These are phyloP conservation scores for Tulasnella sp. DNA, from an alignment of 768 basidiomycete genomes.

Conservation along the genomic window DNA sequence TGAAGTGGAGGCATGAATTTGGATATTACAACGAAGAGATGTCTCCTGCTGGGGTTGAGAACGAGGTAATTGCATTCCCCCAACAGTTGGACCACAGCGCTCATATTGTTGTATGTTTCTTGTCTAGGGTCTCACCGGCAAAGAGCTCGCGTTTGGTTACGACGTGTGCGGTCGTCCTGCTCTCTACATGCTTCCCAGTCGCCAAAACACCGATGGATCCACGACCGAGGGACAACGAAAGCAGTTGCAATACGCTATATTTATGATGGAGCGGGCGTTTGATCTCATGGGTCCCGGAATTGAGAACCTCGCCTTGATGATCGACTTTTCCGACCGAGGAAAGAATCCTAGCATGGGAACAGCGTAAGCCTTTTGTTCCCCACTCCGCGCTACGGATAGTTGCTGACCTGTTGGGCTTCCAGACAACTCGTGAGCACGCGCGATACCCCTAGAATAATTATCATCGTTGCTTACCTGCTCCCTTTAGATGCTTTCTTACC, in stretches of 20 bases:
- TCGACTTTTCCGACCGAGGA: slow-evolving; percentile 70
- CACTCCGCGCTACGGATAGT: background rate
- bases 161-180: slow-evolving; percentile 62
- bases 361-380: slow-evolving; percentile 31
- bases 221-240: slow-evolving; percentile 39
- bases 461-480: slow-evolving; percentile 41
- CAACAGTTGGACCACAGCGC: background rate
- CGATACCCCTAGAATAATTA: background rate
- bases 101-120: background rate
- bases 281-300: slow-evolving; percentile 79
- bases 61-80: slow-evolving; percentile 49
- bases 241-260: slow-evolving; percentile 71
- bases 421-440: slow-evolving; percentile 13
- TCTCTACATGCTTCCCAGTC: slow-evolving; percentile 61
- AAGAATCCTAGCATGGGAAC: slow-evolving; percentile 50
- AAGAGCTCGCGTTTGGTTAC: slow-evolving; percentile 72
- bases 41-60: slow-evolving; percentile 60
- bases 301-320: slow-evolving; percentile 70
- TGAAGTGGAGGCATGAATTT: slow-evolving; percentile 77
- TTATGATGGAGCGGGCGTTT: slow-evolving; percentile 69
- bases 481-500: slow-evolving; percentile 53
- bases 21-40: slow-evolving; percentile 58
- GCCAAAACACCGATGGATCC: slow-evolving; percentile 70
- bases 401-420: background rate
- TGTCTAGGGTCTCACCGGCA: slow-evolving; percentile 69